Conservation (phyloP, 441 rosid genomes). For the Pelargonium australe region DNA sequence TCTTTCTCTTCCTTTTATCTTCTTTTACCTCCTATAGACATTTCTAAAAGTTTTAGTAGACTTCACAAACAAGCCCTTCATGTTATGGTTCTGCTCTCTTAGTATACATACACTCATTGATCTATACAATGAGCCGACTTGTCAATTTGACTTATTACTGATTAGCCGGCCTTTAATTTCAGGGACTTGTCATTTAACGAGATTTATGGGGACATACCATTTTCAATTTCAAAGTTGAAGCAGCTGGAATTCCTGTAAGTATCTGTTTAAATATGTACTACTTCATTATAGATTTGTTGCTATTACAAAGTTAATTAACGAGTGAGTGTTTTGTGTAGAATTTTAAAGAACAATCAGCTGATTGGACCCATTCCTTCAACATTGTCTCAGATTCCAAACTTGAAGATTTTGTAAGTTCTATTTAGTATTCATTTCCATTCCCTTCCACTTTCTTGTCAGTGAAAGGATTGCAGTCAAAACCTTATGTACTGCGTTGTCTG, state of each 20-base stretch:
- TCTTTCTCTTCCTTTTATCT: too few relatives aligned
- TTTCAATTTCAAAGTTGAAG: conserved; percentile 77
- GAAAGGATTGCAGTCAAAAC: background rate
- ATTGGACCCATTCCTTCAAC: conserved; percentile 90
- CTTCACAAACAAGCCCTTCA: background rate
- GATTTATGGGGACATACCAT: conserved; percentile 76
- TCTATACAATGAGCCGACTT: background rate
- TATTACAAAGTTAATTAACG: background rate
- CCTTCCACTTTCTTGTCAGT: background rate
- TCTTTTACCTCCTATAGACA: too few relatives aligned
- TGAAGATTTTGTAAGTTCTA: conserved; percentile 64
- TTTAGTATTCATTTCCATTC: background rate
- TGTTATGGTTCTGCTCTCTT: background rate
- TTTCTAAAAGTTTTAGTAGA: too few relatives aligned
- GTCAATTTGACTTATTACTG: background rate
- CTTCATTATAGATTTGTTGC: background rate
- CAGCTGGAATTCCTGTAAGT: conserved; percentile 63
- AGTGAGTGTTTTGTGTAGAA: conserved; percentile 31
- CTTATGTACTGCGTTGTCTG: background rate
- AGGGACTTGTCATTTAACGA: conserved; percentile 73
- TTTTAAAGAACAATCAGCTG: conserved; percentile 72
- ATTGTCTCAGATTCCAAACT: conserved; percentile 77
- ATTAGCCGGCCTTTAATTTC: conserved; percentile 1
- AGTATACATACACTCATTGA: background rate
- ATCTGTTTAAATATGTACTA: background rate